Evolutionary conservation across 2,329 filamentous ascomycete species (phyloP), one percentile per base, ranked within the genome.

Genomic region (Plenodomus lindquistii): DNA sequence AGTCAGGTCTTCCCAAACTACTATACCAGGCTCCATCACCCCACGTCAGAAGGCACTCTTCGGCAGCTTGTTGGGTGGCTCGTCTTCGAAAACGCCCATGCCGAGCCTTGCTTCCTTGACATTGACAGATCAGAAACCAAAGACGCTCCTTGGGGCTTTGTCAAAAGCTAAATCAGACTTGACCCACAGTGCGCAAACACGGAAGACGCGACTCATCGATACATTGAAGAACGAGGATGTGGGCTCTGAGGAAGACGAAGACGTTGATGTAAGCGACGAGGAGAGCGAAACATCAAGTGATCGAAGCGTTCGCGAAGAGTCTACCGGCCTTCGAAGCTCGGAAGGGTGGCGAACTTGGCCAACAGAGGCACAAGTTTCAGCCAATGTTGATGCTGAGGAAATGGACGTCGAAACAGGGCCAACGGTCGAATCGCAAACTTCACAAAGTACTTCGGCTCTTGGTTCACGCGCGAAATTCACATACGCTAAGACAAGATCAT

Each of bases 401-500:
- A 62, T 63, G 53, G 55, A 66, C 15, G 27, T 63, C 4, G 63
- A 67, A 31, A 8, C 27, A 16, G 44, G 34, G 1, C 51, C 60
- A 29, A 21, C 46, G 2, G 45, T 6, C 35, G 59, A 65, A 20
- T 68, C 65, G 11, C 67, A 71, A 41, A 49, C 62, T 10, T 70
- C 65, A 9, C 63, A 68, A 44, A 46, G 40, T 11, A 41, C 55
- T 9, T 40, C 59, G 24, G 55, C 54, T 18, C 34, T 55, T 49
- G 46, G 58, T 16, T 51, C 46, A 34, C 55, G 75, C 2, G 70
- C 76, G 4, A 80, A 73, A 55, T 70, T 82, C 37, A 87, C 84
- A 2, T 87, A 87, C 65, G 80, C 81, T 13, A 78, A 78, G 31
- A 76, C 81, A 54, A 77, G 84, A 38, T 84, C 83, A 2, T 83